Percentiles rank a stretch among this genome's conserved stretches.
phyloP scores from a whole-genome alignment of 148 eudicot species.

The Chenopodium quinoa region DNA sequence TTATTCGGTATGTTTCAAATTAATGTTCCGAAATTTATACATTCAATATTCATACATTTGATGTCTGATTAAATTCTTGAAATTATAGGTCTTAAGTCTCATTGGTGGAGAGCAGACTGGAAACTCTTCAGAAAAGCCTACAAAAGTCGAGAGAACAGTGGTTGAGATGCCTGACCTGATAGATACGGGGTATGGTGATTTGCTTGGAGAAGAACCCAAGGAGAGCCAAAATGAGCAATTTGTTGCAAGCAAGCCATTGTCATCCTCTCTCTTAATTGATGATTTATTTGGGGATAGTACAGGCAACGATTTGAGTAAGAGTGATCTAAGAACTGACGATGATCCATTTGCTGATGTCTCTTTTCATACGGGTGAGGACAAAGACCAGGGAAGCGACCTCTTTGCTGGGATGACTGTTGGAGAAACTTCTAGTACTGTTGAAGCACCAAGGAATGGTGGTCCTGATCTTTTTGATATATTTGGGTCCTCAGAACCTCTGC shows the following conservation, averaged over 20 bases:
- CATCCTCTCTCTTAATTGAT: slow-evolving; percentile 57
- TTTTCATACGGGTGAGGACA: slow-evolving; percentile 51
- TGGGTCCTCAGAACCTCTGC: slow-evolving; percentile 48
- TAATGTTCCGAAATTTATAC: not conserved
- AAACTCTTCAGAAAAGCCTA: slow-evolving; percentile 39
- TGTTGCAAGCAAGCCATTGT: slow-evolving; percentile 26
- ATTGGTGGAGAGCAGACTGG: slow-evolving; percentile 54
- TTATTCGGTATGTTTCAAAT: not conserved
- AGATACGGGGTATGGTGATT: slow-evolving; percentile 68
- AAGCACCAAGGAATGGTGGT: slow-evolving; percentile 27
- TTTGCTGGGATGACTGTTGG: slow-evolving; percentile 74
- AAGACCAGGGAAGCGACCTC: slow-evolving; percentile 53
- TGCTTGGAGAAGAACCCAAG: slow-evolving; percentile 44
- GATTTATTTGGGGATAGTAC: slow-evolving; percentile 66
- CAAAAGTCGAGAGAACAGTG: slow-evolving; percentile 36
- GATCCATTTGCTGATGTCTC: slow-evolving; percentile 97
- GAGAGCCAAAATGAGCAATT: slow-evolving; percentile 37
- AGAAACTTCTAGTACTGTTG: slow-evolving; percentile 37
- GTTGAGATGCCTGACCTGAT: slow-evolving; percentile 82
- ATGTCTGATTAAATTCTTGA: slow-evolving; percentile 14
- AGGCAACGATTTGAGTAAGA: slow-evolving; percentile 34
- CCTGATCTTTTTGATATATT: slow-evolving; percentile 62
- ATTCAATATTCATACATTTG: not conserved
- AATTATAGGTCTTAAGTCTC: slow-evolving; percentile 69
- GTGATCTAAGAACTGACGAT: slow-evolving; percentile 52